These are phyloP conservation scores for Fusarium napiforme DNA, from an alignment of 2,329 filamentous ascomycete genomes.

Conservation along the genomic window DNA sequence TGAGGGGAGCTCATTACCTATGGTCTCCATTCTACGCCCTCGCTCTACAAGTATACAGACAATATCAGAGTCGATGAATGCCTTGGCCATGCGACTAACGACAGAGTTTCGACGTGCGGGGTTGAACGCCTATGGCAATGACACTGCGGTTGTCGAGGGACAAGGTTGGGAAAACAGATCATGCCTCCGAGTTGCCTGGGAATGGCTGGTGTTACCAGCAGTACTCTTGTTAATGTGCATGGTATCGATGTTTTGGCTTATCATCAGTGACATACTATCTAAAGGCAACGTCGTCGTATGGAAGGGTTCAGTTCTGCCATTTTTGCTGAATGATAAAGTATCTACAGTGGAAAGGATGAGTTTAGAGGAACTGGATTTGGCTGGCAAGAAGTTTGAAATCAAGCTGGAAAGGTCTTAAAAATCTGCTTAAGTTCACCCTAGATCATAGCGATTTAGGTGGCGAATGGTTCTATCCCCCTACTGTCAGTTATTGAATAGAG, in stretches of 20 bases:
- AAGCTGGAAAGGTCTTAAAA: background rate
- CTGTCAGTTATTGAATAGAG: background rate
- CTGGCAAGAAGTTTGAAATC: background rate
- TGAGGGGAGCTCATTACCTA: background rate
- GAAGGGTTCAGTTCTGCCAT: background rate
- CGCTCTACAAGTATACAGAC: background rate
- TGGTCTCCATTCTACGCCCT: background rate
- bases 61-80: background rate
- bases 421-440: background rate
- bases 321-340: background rate
- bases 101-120: background rate
- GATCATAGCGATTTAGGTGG: accelerated
- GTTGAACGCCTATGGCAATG: background rate
- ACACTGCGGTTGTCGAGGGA: background rate
- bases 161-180: background rate
- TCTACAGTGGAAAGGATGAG: background rate
- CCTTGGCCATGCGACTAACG: background rate
- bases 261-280: background rate
- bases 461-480: accelerated
- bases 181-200: background rate
- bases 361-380: background rate
- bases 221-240: background rate
- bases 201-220: background rate
- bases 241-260: background rate
- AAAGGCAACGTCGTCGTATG: background rate